A percentile compares a stretch with the other conserved stretches of the same genome.
Conservation (phyloP, 768 basidiomycete genomes). For the Hericium rajendrae region DNA sequence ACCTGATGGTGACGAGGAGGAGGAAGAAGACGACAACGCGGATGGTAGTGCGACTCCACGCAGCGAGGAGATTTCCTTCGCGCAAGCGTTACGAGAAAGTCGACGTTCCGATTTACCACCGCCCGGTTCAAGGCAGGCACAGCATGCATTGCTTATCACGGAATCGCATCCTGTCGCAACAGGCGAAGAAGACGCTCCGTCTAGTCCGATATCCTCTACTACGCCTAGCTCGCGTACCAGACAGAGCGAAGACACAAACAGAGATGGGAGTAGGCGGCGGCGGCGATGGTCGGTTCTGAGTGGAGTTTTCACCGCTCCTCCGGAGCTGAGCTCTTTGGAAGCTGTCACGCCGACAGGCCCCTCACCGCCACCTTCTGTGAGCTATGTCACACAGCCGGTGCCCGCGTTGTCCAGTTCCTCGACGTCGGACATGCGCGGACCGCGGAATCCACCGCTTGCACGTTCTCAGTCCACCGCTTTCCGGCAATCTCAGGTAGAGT, state of each 20-base stretch:
- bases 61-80: constrained; percentile 60
- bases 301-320: constrained; percentile 27
- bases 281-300: constrained; percentile 70
- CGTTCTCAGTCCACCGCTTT: constrained; percentile 6
- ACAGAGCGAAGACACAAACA: constrained; percentile 16
- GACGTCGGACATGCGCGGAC: constrained; percentile 11
- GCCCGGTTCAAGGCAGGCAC: constrained; percentile 50
- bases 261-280: constrained; percentile 31
- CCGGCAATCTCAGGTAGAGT: constrained; percentile 15
- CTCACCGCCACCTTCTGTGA: constrained; percentile 4
- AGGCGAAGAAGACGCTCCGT: constrained; percentile 33
- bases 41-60: constrained; percentile 18
- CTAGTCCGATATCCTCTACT: constrained; percentile 35
- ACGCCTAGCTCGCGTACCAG: constrained; percentile 25
- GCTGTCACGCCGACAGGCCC: constrained; percentile 20
- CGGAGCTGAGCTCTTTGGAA: constrained; percentile 13
- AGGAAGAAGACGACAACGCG: constrained; percentile 15
- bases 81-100: constrained; percentile 69
- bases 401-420: not conserved
- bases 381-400: constrained; percentile 12
- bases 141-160: constrained; percentile 58
- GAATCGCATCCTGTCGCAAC: constrained; percentile 28
- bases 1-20: constrained; percentile 27
- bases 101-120: constrained; percentile 70
- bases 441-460: not conserved